Evolutionary conservation across 441 rosid species (phyloP), one percentile per base, ranked within the genome.

Genomic region (Erodium chrysanthum): DNA sequence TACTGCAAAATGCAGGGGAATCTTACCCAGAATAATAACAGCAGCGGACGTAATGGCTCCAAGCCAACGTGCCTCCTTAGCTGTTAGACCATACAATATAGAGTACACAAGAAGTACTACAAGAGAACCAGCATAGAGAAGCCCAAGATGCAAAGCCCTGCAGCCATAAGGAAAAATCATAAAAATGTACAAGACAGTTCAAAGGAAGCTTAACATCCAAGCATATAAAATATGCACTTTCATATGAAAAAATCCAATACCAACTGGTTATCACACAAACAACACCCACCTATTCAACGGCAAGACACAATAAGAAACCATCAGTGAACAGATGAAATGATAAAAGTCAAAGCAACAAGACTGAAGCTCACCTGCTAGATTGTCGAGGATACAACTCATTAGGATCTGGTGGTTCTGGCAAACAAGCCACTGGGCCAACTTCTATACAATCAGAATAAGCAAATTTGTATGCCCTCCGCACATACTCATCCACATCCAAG

Each of bases 91-190:
- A 76, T 96, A 96, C 56, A 92, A 79, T 77, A 92, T 83, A 54
- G 99, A 90, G 80, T 92, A 96, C 71, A 91, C 96, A 71, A 89
- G 82, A 77, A 96, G 96, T 76, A 96, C 96, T 62, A 84, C 73
- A 66, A 96, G 87, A 66, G 98, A 96, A 35, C 97, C 96, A 65
- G 76, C 81, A 81, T 96, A 96, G 66, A 96, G 94, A 70, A 89
- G 85, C 68, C 96, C 97, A 73, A 96, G 99, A 88, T 92, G 97
- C 15, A 96, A 86, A 78, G 93, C 98, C 96, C 99, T 95, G 71
- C 66, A 80, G 78, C 75, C 54, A 68, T 42, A 68, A 71, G 60
- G 42, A 50, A 75, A 17, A 66, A 75, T 72, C 60, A 72, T 23
- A 70, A 54, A 66, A 73, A 66, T 15, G 66, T 2, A 7, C 14